A percentile compares a stretch with the other conserved stretches of the same genome.
Evolutionary conservation across 1,284 basidiomycete species (phyloP).

Genomic region (Ustilago sp.): DNA sequence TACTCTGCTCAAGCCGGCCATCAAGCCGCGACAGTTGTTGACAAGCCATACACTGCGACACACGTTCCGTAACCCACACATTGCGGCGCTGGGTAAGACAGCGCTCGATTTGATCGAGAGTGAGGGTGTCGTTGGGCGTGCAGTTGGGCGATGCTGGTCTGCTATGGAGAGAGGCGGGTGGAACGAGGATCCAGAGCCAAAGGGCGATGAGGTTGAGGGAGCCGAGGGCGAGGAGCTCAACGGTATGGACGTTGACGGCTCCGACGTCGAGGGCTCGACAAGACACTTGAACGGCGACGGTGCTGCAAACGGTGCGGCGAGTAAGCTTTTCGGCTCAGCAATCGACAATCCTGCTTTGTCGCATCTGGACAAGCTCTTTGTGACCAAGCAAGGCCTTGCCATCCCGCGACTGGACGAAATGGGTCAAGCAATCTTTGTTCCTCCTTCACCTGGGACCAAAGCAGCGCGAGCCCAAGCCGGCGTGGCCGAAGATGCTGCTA

Average conservation of each 20-base stretch:
- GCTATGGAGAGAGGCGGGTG: constrained; percentile 61
- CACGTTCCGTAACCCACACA: constrained; percentile 68
- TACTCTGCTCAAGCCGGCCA: constrained; percentile 64
- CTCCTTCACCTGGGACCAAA: constrained; percentile 27
- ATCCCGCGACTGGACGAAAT: constrained; percentile 50
- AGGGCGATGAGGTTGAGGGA: constrained; percentile 22
- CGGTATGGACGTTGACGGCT: constrained; percentile 42
- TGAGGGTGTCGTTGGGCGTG: constrained; percentile 62
- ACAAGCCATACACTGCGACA: constrained; percentile 66
- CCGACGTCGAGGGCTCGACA: constrained; percentile 18
- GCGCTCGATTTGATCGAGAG: constrained; percentile 68
- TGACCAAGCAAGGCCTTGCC: constrained; percentile 62
- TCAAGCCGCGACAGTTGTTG: constrained; percentile 60
- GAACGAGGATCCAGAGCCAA: constrained; percentile 49
- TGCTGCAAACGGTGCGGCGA: constrained; percentile 11
- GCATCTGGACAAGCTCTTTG: constrained; percentile 64
- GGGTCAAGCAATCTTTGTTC: constrained; percentile 49
- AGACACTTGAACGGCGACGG: constrained; percentile 16
- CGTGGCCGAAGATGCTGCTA: constrained; percentile 20
- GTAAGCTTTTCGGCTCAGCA: constrained; percentile 31
- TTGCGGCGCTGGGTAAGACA: constrained; percentile 65
- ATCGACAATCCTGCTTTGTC: constrained; percentile 59
- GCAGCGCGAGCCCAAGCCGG: constrained; percentile 21
- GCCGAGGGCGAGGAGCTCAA: constrained; percentile 13
- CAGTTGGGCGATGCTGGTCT: constrained; percentile 64